A percentile compares a stretch with the other conserved stretches of the same genome.
phyloP scores from a whole-genome alignment of 371 early-diverging fungal species.

The Rhizopus stolonifer region DNA sequence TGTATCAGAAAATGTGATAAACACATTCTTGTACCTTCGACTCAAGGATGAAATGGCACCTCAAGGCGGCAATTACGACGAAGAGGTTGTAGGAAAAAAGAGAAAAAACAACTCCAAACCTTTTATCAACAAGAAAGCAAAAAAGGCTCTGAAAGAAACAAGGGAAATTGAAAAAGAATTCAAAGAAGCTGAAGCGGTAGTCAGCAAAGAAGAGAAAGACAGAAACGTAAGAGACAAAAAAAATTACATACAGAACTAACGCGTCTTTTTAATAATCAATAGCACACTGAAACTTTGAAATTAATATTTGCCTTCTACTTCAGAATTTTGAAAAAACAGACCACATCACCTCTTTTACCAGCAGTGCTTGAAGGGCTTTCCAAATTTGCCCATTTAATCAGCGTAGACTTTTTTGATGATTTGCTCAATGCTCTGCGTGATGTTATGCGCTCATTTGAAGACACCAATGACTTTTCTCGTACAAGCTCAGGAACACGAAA shows the following conservation, averaged over 20 bases:
- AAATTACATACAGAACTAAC: too few relatives aligned
- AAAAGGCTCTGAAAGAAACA: conserved; percentile 72
- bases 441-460: conserved; percentile 61
- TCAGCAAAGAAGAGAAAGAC: conserved; percentile 71
- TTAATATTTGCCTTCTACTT: conserved; percentile 91
- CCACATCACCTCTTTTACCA: conserved; percentile 77
- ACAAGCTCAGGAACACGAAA: conserved; percentile 54
- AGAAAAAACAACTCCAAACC: conserved; percentile 55
- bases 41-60: conserved; percentile 76
- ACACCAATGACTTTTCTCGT: conserved; percentile 34
- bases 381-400: conserved; percentile 90
- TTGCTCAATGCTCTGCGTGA: conserved; percentile 77
- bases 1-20: conserved; percentile 69
- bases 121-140: conserved; percentile 73
- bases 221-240: conserved; percentile 51
- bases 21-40: conserved; percentile 74
- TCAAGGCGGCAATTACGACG: conserved; percentile 36
- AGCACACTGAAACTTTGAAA: conserved; percentile 91
- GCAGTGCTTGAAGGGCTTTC: conserved; percentile 89
- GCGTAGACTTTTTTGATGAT: conserved; percentile 93
- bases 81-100: conserved; percentile 43
- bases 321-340: conserved; percentile 84
- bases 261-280: conserved; percentile 10
- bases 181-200: conserved; percentile 82
- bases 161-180: conserved; percentile 77